A percentile compares a stretch with the other conserved stretches of the same genome.
Conservation (phyloP, 352 stramenopile genomes). For the Pythium brassicae region DNA sequence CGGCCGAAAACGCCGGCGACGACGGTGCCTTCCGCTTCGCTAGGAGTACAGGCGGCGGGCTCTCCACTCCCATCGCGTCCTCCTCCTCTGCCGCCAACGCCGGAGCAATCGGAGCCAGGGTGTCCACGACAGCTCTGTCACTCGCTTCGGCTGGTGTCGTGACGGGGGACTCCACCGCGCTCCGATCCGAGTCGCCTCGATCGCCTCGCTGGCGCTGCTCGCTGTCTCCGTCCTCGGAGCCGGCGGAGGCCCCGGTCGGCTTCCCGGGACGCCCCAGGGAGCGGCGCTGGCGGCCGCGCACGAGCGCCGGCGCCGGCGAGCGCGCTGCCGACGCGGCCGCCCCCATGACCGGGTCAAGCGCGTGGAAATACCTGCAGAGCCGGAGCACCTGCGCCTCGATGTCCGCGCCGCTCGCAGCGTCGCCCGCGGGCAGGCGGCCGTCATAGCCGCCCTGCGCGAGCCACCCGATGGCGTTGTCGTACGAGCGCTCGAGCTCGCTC, state of each 20-base stretch:
- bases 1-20: neutral
- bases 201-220: neutral
- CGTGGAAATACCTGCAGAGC: slow-evolving; percentile 67
- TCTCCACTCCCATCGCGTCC: slow-evolving; percentile 2
- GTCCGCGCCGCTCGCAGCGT: slow-evolving; percentile 13
- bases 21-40: slow-evolving; percentile 5
- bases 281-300: neutral
- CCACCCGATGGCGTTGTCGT: slow-evolving; percentile 49
- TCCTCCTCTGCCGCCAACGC: neutral
- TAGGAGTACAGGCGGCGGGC: neutral
- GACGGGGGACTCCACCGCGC: too few species aligned
- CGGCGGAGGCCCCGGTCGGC: neutral
- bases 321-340: slow-evolving; percentile 5
- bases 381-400: slow-evolving; percentile 53
- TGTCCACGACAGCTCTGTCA: neutral
- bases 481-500: slow-evolving; percentile 67
- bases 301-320: slow-evolving; percentile 1
- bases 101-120: too few species aligned
- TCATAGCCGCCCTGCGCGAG: slow-evolving; percentile 42
- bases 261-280: too few species aligned
- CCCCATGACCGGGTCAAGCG: slow-evolving; percentile 54
- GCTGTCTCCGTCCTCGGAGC: neutral
- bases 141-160: neutral
- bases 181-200: too few species aligned
- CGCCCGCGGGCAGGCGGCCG: slow-evolving; percentile 14